phyloP scores from a whole-genome alignment of 164 flowering plant genomes.

The Aristolochia contorta region DNA sequence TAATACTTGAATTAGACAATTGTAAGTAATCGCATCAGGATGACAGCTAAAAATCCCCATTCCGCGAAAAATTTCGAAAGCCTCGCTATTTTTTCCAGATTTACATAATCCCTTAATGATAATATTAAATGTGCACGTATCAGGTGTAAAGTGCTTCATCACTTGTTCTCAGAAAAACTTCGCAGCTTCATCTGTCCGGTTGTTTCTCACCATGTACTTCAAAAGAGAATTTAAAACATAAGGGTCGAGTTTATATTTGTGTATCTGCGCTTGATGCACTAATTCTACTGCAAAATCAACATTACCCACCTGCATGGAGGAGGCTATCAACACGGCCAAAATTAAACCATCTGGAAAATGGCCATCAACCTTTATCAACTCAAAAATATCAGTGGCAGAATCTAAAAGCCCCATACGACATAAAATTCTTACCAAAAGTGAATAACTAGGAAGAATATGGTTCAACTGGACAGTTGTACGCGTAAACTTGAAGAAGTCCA shows the following conservation, averaged over 20 bases:
- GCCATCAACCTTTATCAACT: constrained; percentile 52
- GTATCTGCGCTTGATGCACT: constrained; percentile 25
- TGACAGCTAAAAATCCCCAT: constrained; percentile 58
- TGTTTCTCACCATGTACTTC: constrained; percentile 33
- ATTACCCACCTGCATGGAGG: constrained; percentile 31
- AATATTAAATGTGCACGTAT: constrained; percentile 65
- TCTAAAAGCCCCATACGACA: constrained; percentile 41
- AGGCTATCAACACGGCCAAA: constrained; percentile 31
- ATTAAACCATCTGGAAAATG: constrained; percentile 27
- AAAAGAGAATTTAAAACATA: constrained; percentile 43
- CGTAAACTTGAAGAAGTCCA: constrained; percentile 43
- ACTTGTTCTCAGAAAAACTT: constrained; percentile 38
- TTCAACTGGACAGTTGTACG: constrained; percentile 26
- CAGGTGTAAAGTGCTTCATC: constrained; percentile 24
- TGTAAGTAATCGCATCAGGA: constrained; percentile 65
- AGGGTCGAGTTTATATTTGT: constrained; percentile 13
- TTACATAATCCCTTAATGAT: constrained; percentile 58
- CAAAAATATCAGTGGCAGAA: constrained; percentile 35
- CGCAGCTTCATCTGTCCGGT: constrained; percentile 51
- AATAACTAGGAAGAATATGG: constrained; percentile 37
- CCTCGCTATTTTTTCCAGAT: constrained; percentile 34
- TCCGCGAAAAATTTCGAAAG: constrained; percentile 39
- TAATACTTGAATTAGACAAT: constrained; percentile 59
- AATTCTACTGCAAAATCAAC: constrained; percentile 29
- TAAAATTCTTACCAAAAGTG: constrained; percentile 39